A percentile compares a stretch with the other conserved stretches of the same genome.
Conservation (phyloP, 2,329 filamentous ascomycete genomes). For the Bisporella sp. region DNA sequence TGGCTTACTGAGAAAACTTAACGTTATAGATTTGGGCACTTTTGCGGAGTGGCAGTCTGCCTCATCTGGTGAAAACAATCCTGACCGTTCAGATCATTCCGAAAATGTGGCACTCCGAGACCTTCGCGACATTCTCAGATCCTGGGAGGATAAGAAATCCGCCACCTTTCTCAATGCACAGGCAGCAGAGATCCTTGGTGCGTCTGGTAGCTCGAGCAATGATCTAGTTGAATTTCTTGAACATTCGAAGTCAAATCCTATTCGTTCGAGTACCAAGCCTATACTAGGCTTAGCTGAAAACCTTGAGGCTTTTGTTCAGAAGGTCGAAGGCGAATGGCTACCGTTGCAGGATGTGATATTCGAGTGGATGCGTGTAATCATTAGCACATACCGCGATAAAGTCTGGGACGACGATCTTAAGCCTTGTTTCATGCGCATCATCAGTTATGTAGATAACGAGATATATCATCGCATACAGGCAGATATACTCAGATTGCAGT, state of each 20-base stretch:
- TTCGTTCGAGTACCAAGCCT: slow-evolving; percentile 40
- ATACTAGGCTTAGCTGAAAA: slow-evolving; percentile 47
- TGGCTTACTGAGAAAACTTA: slow-evolving; percentile 20
- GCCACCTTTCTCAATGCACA: slow-evolving; percentile 24
- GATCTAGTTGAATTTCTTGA: slow-evolving; percentile 54
- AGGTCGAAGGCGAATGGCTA: slow-evolving; percentile 42
- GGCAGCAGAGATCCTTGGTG: slow-evolving; percentile 26
- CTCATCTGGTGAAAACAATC: slow-evolving; percentile 11
- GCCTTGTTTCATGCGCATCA: slow-evolving; percentile 46
- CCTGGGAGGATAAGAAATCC: slow-evolving; percentile 33
- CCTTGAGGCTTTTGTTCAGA: slow-evolving; percentile 43
- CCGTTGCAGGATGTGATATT: slow-evolving; percentile 50
- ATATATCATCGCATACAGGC: slow-evolving; percentile 41
- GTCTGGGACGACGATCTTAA: slow-evolving; percentile 56
- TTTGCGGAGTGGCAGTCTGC: slow-evolving; percentile 21
- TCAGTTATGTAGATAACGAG: slow-evolving; percentile 40
- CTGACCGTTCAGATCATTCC: slow-evolving; percentile 13
- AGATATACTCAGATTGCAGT: slow-evolving; percentile 30
- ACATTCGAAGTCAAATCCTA: slow-evolving; percentile 50
- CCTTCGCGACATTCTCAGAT: slow-evolving; percentile 28
- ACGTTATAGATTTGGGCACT: slow-evolving; percentile 24
- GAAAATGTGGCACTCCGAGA: slow-evolving; percentile 27
- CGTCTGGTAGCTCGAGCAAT: slow-evolving; percentile 23
- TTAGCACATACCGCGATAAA: slow-evolving; percentile 42
- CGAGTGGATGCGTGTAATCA: slow-evolving; percentile 48